Conservation (phyloP, 1,139 yeast genomes). For the Kodamaea anthophila region DNA sequence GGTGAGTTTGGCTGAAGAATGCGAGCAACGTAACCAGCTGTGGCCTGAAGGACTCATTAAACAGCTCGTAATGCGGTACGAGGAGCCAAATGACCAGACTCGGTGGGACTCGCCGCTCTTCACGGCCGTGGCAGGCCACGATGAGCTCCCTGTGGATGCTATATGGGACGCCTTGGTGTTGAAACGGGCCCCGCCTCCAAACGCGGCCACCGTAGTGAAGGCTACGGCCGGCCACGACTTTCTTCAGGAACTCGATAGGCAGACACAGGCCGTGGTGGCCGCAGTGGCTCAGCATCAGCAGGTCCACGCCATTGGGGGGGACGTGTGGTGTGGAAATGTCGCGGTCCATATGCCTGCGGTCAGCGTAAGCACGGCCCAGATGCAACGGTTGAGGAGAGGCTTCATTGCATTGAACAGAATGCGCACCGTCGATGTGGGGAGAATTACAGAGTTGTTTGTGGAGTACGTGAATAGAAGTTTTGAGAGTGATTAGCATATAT, state of each 20-base stretch:
- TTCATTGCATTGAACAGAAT: slow-evolving; percentile 75
- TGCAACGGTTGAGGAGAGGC: slow-evolving; percentile 79
- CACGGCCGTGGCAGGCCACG: slow-evolving; percentile 53
- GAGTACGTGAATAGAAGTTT: slow-evolving; percentile 62
- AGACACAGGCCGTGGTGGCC: slow-evolving; percentile 58
- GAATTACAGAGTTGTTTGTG: slow-evolving; percentile 67
- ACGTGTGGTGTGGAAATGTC: slow-evolving; percentile 32
- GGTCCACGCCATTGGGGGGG: slow-evolving; percentile 49
- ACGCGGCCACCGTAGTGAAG: slow-evolving; percentile 68
- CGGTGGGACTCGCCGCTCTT: slow-evolving; percentile 96
- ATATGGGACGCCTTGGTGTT: slow-evolving; percentile 69
- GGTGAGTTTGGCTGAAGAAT: slow-evolving; percentile 56
- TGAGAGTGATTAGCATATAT: too few species aligned
- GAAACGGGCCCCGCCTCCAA: slow-evolving; percentile 62
- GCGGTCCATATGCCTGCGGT: slow-evolving; percentile 59
- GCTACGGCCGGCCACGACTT: slow-evolving; percentile 71
- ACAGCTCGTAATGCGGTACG: slow-evolving; percentile 78
- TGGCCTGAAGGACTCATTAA: slow-evolving; percentile 70
- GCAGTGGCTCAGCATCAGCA: slow-evolving; percentile 58
- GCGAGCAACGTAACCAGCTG: slow-evolving; percentile 57
- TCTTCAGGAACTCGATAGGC: slow-evolving; percentile 70
- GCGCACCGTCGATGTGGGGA: slow-evolving; percentile 59
- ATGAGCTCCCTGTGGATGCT: slow-evolving; percentile 56
- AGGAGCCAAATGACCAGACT: slow-evolving; percentile 81
- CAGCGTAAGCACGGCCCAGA: slow-evolving; percentile 63